A percentile compares a stretch with the other conserved stretches of the same genome.
These are phyloP conservation scores for Notholithocarpus densiflorus DNA, from an alignment of 306 rosid species.

Conservation along the genomic window DNA sequence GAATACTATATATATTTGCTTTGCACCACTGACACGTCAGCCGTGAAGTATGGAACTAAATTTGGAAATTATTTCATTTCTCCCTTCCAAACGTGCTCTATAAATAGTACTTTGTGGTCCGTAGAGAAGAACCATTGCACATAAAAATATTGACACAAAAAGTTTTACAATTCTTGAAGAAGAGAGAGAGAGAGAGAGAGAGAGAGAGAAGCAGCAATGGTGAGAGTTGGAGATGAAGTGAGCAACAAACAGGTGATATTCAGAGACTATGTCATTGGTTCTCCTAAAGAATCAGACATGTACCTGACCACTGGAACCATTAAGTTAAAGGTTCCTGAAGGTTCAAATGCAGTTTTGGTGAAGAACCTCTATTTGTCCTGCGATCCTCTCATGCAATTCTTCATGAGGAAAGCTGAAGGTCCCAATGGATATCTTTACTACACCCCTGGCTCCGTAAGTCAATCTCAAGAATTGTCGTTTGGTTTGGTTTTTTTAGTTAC, in stretches of 20 bases:
- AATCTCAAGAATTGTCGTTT: background rate
- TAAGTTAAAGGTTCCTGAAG: conserved; percentile 30
- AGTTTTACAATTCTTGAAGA: too few species aligned
- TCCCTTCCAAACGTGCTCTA: too few species aligned
- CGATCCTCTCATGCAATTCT: conserved; percentile 52
- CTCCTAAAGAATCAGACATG: conserved; percentile 41
- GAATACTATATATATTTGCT: too few species aligned
- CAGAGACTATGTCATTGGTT: conserved; percentile 25
- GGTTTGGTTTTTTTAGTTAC: background rate
- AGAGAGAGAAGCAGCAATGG: background rate
- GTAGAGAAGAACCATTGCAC: too few species aligned
- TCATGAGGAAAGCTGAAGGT: conserved; percentile 7
- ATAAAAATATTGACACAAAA: too few species aligned
- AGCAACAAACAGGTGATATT: conserved; percentile 47
- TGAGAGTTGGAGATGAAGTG: conserved; percentile 3
- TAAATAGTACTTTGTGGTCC: too few species aligned
- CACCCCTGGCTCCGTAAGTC: conserved; percentile 40
- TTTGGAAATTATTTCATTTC: too few species aligned
- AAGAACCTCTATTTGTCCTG: conserved; percentile 63
- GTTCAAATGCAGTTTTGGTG: conserved; percentile 42
- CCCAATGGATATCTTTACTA: conserved; percentile 7
- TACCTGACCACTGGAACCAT: conserved; percentile 22
- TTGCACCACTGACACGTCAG: too few species aligned
- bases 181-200: too few species aligned
- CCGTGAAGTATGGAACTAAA: too few species aligned